Percentiles rank a stretch among this genome's conserved stretches.
Conservation (phyloP, 2,329 filamentous ascomycete species). For the Pseudogymnoascus sp. region DNA sequence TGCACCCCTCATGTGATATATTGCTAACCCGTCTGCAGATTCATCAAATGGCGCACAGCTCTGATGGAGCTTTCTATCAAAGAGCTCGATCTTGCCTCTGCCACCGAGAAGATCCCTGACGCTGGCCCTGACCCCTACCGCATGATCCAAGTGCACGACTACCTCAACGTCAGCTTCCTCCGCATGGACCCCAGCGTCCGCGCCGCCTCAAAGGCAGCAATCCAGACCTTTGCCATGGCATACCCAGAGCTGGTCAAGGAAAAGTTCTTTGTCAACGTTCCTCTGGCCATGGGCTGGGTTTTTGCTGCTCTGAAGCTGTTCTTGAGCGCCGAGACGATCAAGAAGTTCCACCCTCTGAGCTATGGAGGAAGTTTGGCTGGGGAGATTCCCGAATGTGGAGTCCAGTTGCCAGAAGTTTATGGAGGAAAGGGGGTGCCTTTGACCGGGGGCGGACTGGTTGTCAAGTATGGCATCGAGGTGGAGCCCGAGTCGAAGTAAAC, state of each 20-base stretch:
- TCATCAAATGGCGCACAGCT: conserved; percentile 81
- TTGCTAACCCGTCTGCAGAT: conserved; percentile 42
- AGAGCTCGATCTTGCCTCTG: conserved; percentile 61
- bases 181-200: conserved; percentile 71
- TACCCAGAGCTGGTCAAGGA: conserved; percentile 84
- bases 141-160: conserved; percentile 90
- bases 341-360: conserved; percentile 71
- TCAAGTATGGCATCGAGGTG: conserved; percentile 21
- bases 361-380: conserved; percentile 62
- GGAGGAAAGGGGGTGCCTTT: conserved; percentile 59
- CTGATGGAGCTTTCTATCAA: conserved; percentile 82
- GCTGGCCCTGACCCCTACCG: conserved; percentile 73
- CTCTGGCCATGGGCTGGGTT: conserved; percentile 82
- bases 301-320: conserved; percentile 69
- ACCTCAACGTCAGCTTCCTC: conserved; percentile 79
- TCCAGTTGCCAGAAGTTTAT: conserved; percentile 64
- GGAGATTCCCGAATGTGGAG: conserved; percentile 50
- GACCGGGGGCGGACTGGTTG: conserved; percentile 23
- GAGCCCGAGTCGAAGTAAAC: conserved; percentile 15
- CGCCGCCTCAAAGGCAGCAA: conserved; percentile 69
- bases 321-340: conserved; percentile 62
- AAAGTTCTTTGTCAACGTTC: conserved; percentile 96
- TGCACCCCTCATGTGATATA: neutral
- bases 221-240: conserved; percentile 68
- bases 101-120: conserved; percentile 63